Evolutionary conservation across 2,329 filamentous ascomycete species (phyloP).

Genomic region (Penicillium corylophilum): DNA sequence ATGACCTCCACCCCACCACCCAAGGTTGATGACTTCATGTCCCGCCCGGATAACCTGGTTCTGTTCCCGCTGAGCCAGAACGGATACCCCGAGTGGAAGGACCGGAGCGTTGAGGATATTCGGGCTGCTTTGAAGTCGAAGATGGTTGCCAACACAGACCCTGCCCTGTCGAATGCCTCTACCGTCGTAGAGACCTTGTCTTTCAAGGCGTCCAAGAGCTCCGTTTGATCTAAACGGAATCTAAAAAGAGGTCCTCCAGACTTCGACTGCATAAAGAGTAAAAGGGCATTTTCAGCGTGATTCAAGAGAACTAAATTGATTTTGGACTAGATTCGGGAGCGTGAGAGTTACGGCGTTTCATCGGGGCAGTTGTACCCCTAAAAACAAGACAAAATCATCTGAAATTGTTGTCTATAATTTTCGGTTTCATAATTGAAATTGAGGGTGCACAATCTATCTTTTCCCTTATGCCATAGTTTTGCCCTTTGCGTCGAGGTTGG

Average conservation of each 20-base stretch:
- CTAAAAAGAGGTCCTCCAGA: neutral
- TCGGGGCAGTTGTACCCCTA: constrained; percentile 12
- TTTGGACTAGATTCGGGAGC: constrained; percentile 17
- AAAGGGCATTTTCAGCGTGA: constrained; percentile 7
- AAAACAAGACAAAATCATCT: constrained; percentile 2
- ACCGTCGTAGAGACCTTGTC: constrained; percentile 20
- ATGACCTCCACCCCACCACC: constrained; percentile 62
- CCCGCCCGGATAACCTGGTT: constrained; percentile 37
- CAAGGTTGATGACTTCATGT: constrained; percentile 50
- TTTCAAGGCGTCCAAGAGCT: constrained; percentile 19
- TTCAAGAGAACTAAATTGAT: constrained; percentile 15
- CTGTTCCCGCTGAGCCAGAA: constrained; percentile 43
- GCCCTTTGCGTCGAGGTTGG: neutral
- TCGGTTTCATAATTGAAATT: neutral
- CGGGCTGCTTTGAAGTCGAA: constrained; percentile 42
- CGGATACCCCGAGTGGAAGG: constrained; percentile 52
- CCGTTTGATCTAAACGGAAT: constrained; percentile 12
- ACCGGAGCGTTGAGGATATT: constrained; percentile 49
- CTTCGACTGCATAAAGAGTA: neutral
- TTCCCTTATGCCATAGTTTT: neutral
- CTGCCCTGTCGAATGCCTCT: constrained; percentile 22
- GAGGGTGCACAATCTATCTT: neutral
- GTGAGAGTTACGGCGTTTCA: constrained; percentile 30
- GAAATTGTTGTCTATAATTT: neutral
- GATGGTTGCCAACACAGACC: constrained; percentile 22